A percentile compares a stretch with the other conserved stretches of the same genome.
phyloP scores from a whole-genome alignment of 805 yeast species.

The Ogataea naganishii region DNA sequence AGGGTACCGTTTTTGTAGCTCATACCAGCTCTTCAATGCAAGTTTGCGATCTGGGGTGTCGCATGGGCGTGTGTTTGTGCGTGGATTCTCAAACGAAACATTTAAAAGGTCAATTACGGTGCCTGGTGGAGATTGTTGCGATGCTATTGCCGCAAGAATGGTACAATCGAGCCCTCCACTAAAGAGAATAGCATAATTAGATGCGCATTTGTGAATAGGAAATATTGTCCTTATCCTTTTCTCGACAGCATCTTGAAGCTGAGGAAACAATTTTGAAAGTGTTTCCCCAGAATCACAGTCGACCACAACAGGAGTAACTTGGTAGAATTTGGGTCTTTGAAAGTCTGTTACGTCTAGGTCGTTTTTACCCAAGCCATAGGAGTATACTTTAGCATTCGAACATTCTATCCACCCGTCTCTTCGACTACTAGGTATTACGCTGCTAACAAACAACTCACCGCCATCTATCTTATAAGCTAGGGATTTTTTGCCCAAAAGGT shows the following conservation, averaged over 20 bases:
- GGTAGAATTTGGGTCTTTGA: conserved; percentile 11
- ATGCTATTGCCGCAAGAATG: conserved; percentile 52
- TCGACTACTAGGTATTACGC: conserved; percentile 29
- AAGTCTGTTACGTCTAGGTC: conserved; percentile 13
- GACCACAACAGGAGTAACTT: conserved; percentile 5
- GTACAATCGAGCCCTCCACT: conserved; percentile 97
- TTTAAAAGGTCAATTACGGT: conserved; percentile 68
- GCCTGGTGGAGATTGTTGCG: conserved; percentile 19
- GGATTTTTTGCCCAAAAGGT: conserved; percentile 73
- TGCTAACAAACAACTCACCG: conserved; percentile 36
- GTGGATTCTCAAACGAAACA: conserved; percentile 87
- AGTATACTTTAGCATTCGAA: conserved; percentile 39
- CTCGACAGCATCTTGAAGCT: conserved; percentile 30
- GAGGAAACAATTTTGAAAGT: conserved; percentile 15
- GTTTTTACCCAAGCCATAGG: conserved; percentile 23
- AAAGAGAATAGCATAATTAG: conserved; percentile 56
- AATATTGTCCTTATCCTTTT: conserved; percentile 52
- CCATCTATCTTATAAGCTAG: conserved; percentile 36
- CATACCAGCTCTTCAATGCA: conserved; percentile 54
- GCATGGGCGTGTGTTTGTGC: conserved; percentile 50
- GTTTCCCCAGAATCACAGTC: conserved; percentile 1
- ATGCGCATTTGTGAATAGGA: conserved; percentile 36
- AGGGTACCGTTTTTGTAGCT: conserved; percentile 37
- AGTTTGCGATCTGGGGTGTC: conserved; percentile 84
- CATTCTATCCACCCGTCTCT: conserved; percentile 42